Conservation (phyloP, 768 basidiomycete genomes). For the Mycena epipterygia region DNA sequence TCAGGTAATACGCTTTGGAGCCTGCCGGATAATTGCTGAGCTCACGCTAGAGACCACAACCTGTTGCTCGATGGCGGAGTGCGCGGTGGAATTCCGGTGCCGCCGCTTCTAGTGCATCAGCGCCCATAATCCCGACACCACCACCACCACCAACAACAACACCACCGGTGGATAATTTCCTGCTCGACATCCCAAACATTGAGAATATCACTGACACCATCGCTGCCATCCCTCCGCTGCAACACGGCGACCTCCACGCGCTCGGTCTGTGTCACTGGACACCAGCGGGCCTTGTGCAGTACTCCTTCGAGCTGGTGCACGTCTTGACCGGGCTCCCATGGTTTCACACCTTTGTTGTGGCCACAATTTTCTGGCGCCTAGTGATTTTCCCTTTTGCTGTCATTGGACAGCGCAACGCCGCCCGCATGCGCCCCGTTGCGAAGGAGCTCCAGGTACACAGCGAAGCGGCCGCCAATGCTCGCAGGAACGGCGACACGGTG, state of each 20-base stretch:
- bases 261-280: constrained; percentile 75
- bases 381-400: constrained; percentile 74
- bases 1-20: constrained; percentile 12
- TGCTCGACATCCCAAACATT: not conserved
- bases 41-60: constrained; percentile 31
- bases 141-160: not conserved
- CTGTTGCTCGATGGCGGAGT: constrained; percentile 28
- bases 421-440: constrained; percentile 72
- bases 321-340: constrained; percentile 81
- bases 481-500: constrained; percentile 51
- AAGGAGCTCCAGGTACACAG: constrained; percentile 63
- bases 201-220: constrained; percentile 1
- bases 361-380: constrained; percentile 72
- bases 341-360: constrained; percentile 85
- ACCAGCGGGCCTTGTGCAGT: constrained; percentile 74
- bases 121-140: not conserved
- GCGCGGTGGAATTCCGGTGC: constrained; percentile 31
- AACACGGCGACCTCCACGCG: constrained; percentile 80
- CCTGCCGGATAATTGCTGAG: constrained; percentile 15
- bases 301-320: constrained; percentile 77
- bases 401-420: constrained; percentile 67
- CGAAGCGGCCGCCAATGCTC: constrained; percentile 56
- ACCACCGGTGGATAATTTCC: not conserved
- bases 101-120: not conserved
- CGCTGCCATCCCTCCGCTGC: constrained; percentile 57